phyloP scores from a whole-genome alignment of 768 basidiomycete species.

The Boletus insuetus region DNA sequence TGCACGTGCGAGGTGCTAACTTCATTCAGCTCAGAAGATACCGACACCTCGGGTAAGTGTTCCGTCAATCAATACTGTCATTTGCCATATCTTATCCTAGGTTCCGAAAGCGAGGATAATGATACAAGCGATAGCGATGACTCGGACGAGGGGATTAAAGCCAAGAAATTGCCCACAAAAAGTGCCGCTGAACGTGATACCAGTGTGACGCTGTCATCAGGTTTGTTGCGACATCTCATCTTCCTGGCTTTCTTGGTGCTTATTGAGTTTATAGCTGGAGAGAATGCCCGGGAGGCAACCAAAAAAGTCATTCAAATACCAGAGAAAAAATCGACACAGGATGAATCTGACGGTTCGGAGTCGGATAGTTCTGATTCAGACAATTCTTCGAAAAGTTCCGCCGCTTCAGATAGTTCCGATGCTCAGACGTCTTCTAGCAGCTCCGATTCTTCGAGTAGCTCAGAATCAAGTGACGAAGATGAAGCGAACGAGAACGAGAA shows the following conservation, averaged over 20 bases:
- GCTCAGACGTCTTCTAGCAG: conserved; percentile 13
- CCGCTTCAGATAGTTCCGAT: conserved; percentile 12
- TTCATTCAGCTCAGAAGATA: conserved; percentile 16
- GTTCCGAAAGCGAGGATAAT: conserved; percentile 6
- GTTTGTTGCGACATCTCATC: conserved; percentile 8
- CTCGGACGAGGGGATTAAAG: neutral
- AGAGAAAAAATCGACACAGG: conserved; percentile 3
- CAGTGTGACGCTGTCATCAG: conserved; percentile 40
- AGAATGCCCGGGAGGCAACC: neutral
- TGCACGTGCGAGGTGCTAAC: conserved; percentile 8
- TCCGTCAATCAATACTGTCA: conserved; percentile 5
- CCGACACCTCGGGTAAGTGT: conserved; percentile 14
- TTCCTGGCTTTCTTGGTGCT: neutral
- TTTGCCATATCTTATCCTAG: conserved; percentile 6
- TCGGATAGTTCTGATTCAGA: conserved; percentile 17
- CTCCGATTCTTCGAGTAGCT: conserved; percentile 11
- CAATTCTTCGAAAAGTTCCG: conserved; percentile 12
- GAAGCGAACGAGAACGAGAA: conserved; percentile 4
- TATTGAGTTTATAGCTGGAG: conserved; percentile 12
- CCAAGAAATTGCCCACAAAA: conserved; percentile 6
- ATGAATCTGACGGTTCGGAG: neutral
- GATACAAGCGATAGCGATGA: conserved; percentile 11
- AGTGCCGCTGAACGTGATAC: conserved; percentile 31
- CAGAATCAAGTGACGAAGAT: conserved; percentile 15
- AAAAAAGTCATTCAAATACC: neutral